These are phyloP conservation scores for Yamadazyma sp. DNA, from an alignment of 805 yeast species.

Conservation along the genomic window DNA sequence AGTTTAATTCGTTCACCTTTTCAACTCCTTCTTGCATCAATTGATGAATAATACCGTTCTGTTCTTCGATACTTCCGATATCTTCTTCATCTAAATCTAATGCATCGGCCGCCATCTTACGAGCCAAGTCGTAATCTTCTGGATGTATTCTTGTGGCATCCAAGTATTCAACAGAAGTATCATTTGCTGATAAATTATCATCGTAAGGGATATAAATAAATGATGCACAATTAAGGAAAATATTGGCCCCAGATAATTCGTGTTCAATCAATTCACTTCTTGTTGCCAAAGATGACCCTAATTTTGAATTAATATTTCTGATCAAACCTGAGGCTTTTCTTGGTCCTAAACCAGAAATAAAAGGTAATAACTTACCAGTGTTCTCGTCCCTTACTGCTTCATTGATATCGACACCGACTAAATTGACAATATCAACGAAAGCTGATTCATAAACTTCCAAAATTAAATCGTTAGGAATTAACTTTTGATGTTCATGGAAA, in stretches of 20 bases:
- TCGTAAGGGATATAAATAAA: slow-evolving; percentile 77
- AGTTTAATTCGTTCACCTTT: slow-evolving; percentile 78
- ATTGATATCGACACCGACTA: slow-evolving; percentile 92
- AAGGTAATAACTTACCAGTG: slow-evolving; percentile 68
- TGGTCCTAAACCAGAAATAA: slow-evolving; percentile 90
- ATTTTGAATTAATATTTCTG: slow-evolving; percentile 66
- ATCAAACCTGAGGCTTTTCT: slow-evolving; percentile 88
- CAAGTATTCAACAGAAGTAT: slow-evolving; percentile 70
- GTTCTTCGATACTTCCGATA: slow-evolving; percentile 71
- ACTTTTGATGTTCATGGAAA: slow-evolving; percentile 70
- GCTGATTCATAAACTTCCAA: slow-evolving; percentile 69
- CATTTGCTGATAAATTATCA: slow-evolving; percentile 48
- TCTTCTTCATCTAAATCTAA: slow-evolving; percentile 95
- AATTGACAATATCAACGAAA: slow-evolving; percentile 84
- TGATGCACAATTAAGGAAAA: slow-evolving; percentile 90
- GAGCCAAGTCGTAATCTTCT: slow-evolving; percentile 93
- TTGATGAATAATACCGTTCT: slow-evolving; percentile 77
- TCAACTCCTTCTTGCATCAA: slow-evolving; percentile 67
- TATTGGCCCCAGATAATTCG: slow-evolving; percentile 71
- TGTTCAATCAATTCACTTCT: slow-evolving; percentile 83
- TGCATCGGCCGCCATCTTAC: slow-evolving; percentile 98
- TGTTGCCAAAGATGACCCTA: slow-evolving; percentile 58
- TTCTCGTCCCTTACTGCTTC: slow-evolving; percentile 79
- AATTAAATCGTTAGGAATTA: slow-evolving; percentile 63
- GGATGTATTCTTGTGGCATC: slow-evolving; percentile 98